These are phyloP conservation scores for Graphium sp. DNA, from an alignment of 2,329 filamentous ascomycete genomes.

Conservation along the genomic window DNA sequence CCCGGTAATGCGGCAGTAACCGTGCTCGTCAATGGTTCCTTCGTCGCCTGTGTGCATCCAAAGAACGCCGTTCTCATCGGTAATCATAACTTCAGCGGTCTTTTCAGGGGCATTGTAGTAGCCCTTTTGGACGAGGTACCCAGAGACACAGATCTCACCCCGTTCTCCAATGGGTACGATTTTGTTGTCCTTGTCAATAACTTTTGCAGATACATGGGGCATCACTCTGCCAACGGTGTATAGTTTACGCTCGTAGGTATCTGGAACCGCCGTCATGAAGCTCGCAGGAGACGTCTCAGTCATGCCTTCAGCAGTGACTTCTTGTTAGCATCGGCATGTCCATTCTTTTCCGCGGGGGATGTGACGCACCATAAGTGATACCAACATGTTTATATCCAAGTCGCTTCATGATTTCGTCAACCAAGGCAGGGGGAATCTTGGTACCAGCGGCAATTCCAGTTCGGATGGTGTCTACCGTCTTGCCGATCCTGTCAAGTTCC, in stretches of 20 bases:
- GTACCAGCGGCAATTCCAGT: too few relatives aligned
- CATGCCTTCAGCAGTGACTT: constrained; percentile 39
- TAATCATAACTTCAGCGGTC: constrained; percentile 9
- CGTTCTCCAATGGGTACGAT: constrained; percentile 33
- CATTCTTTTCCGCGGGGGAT: too few relatives aligned
- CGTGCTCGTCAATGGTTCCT: constrained; percentile 26
- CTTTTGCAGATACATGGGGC: constrained; percentile 42
- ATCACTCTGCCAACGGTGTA: constrained; percentile 44
- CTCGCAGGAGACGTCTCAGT: constrained; percentile 44
- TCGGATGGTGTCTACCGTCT: too few relatives aligned
- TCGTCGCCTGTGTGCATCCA: constrained; percentile 41
- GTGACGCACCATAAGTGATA: too few relatives aligned
- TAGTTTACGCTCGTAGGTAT: constrained; percentile 44
- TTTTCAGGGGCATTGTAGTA: constrained; percentile 39
- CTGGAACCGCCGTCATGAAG: constrained; percentile 48
- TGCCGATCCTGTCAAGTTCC: too few relatives aligned
- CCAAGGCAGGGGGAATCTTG: too few relatives aligned
- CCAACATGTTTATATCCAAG: too few relatives aligned
- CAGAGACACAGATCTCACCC: constrained; percentile 47
- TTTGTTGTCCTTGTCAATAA: constrained; percentile 36
- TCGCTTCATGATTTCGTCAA: too few relatives aligned
- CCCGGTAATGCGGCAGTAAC: constrained; percentile 38
- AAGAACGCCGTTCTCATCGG: constrained; percentile 20
- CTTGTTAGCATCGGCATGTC: too few relatives aligned
- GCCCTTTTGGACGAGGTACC: constrained; percentile 38